These are phyloP conservation scores for Wickerhamomyces queroliae DNA, from an alignment of 805 yeast genomes.

Conservation along the genomic window DNA sequence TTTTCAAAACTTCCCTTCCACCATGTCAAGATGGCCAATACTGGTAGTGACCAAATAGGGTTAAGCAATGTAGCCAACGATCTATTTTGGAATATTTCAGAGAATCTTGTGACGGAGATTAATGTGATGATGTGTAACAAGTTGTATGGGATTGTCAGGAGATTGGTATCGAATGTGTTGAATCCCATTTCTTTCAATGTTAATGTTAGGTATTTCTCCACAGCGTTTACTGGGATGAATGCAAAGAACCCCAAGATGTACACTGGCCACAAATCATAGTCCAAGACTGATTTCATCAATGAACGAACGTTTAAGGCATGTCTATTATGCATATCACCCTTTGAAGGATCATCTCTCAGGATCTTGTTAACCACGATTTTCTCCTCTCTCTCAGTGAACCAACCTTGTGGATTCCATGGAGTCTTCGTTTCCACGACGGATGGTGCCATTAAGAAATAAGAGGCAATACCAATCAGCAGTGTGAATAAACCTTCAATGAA, in stretches of 20 bases:
- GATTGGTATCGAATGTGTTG: conserved; percentile 42
- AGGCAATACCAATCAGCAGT: conserved; percentile 41
- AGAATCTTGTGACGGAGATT: conserved; percentile 29
- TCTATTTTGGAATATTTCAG: conserved; percentile 29
- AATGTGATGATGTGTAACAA: conserved; percentile 32
- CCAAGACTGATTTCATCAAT: conserved; percentile 35
- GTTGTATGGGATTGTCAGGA: conserved; percentile 45
- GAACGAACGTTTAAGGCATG: conserved; percentile 37
- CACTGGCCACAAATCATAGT: conserved; percentile 54
- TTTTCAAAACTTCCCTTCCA: conserved; percentile 32
- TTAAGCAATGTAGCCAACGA: conserved; percentile 21
- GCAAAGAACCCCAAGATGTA: conserved; percentile 42
- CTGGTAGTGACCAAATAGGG: conserved; percentile 29
- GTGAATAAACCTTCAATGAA: conserved; percentile 60
- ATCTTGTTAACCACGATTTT: conserved; percentile 54
- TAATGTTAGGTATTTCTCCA: conserved; percentile 39
- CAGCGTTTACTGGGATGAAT: conserved; percentile 29
- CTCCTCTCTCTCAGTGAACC: conserved; percentile 49
- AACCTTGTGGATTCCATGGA: conserved; percentile 44
- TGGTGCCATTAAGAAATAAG: conserved; percentile 49
- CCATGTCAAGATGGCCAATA: conserved; percentile 28
- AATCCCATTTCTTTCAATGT: conserved; percentile 44
- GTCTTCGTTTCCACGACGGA: conserved; percentile 49
- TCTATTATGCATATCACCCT: conserved; percentile 63
- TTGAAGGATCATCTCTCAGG: conserved; percentile 59